Base-by-base conservation (phyloP, 257 asterid species). In the Petrea volubilis region DNA sequence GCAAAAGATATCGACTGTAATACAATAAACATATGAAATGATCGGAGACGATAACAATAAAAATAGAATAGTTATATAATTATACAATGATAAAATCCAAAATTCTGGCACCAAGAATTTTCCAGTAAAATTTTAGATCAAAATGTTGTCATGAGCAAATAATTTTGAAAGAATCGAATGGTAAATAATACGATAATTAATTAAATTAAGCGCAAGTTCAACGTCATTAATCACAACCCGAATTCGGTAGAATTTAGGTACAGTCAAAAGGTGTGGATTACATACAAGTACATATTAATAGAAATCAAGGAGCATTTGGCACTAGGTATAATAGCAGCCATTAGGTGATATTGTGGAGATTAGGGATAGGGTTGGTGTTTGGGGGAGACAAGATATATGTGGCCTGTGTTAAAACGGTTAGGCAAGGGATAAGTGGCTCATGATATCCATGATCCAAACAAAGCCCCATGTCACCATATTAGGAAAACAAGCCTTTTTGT, bases 301-400 rank as follows among this genome's bases (percentile, higher is more conserved):
- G 47, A 11, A 60, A 21, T 20, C 2, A 18, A 18, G 47, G 23
- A n/a, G 52, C 3, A 24, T 18, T 60, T 18, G 67, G 18, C n/a
- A 7, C 21, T 34, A 10, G 20, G 61, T 3, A n/a, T 20, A 7
- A 7, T 33, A 34, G 33, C 23, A 57, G 5, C 20, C 1, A 15
- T 57, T 57, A 28, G 63, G 63, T n/a, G 0, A 41, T 60, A 59
- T 44, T 70, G 31, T 59, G 69, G 76, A 59, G 28, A 61, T 60
- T n/a, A 28, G 47, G 36, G 29, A 55, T 60, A n/a, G 28, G 74
- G 36, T 27, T 17, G 38, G 4, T n/a, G 41, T 56, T 4, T 52
- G 72, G 61, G 36, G 27, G 20, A 56, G 52, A 6, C 36, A 60
- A 60, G 27, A 47, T 44, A 47, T 60, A 49, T 59, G 67, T 71